Base-by-base conservation (phyloP, 1,284 basidiomycete genomes). In the Tilletia setariae region DNA sequence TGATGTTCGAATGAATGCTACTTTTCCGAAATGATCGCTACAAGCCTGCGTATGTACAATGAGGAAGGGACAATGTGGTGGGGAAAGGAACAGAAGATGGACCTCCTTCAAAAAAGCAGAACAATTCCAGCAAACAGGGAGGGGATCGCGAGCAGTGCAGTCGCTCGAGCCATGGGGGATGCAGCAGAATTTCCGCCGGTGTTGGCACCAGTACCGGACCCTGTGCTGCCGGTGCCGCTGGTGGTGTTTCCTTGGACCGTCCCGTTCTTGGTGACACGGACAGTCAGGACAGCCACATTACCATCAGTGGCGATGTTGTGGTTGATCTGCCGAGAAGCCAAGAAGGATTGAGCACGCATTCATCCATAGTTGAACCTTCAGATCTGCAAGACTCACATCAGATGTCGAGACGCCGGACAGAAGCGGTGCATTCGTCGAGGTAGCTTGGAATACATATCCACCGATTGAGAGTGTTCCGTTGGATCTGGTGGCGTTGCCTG, bases 271-370 rank as follows among this genome's bases (percentile, higher is more conserved):
- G 70, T 76, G 47, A 79, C 66, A 9, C 53, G 70, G 65, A 82
- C 74, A 16, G 76, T 79, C 35, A 82, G 66, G 23, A 82, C 68
- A 2, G 70, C 64, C 15, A 81, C 79, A 1, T 65, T 64, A 28
- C 76, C 78, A 47, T 82, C 79, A 16, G 74, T 72, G 28, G 68
- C 68, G 43, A 82, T 81, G 19, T 67, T 69, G 69, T 82, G 79
- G 67, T 82, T 82, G 71, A 82, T 74, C 64, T 76, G 70, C 51
- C 19, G 43, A 44, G 43, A 44, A 40, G 53, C 8, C n/a, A 21
- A 30, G 9, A 32, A 8, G 56, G 47, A 25, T 3, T 53, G 16
- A n/a, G 51, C 16, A n/a, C 11, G 4, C 1, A 53, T 61, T 25
- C 35, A n/a, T 32, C 28, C 1, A 25, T 6, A 3, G 3, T 16